Evolutionary conservation across 2,329 filamentous ascomycete species (phyloP).

Genomic region (Pseudogymnoascus sp.): DNA sequence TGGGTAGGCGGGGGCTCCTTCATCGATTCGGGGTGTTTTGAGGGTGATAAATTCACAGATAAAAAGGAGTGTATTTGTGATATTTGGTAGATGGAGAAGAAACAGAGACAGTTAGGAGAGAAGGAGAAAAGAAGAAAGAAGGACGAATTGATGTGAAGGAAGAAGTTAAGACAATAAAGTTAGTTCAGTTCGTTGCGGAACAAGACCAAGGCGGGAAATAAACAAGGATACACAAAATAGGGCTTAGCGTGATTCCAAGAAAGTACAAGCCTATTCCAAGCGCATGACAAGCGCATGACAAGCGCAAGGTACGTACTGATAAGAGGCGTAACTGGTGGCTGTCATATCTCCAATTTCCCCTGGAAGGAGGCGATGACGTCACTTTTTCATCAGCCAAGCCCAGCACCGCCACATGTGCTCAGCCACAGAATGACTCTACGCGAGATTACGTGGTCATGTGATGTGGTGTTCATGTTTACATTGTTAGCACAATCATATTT

Average conservation of each 20-base stretch:
- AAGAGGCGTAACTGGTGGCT: background rate
- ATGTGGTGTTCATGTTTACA: background rate
- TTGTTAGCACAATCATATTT: background rate
- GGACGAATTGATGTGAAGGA: background rate
- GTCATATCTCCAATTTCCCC: background rate
- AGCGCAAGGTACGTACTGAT: background rate
- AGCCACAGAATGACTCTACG: background rate
- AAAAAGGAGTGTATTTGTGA: background rate
- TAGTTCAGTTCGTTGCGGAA: background rate
- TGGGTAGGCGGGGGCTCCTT: constrained; percentile 3
- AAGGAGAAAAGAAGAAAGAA: background rate
- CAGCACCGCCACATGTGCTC: background rate
- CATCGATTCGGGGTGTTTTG: constrained; percentile 3
- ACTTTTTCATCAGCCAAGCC: background rate
- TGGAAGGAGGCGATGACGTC: background rate
- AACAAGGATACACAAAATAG: background rate
- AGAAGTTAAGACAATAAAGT: background rate
- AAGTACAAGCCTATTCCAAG: background rate
- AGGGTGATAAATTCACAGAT: background rate
- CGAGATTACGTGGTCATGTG: background rate
- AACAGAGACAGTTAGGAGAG: background rate
- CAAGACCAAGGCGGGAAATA: background rate
- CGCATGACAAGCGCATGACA: background rate
- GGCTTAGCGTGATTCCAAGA: background rate
- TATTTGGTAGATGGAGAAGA: background rate